Conservation (phyloP, 139 green algal genomes). For the Micractinium sp. region DNA sequence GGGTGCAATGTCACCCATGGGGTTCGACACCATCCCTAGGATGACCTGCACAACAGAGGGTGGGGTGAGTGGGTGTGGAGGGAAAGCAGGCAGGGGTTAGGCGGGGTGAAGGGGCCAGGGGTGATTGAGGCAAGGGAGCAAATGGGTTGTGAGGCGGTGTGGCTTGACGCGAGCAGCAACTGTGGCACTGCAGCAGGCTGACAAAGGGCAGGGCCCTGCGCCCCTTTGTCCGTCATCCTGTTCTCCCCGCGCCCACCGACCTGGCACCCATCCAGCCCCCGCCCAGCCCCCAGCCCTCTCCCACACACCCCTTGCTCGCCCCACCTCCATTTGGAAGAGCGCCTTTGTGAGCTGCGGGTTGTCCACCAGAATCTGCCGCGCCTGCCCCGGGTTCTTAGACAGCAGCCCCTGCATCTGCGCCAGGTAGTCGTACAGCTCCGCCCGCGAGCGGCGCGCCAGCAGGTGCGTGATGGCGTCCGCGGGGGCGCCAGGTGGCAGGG, state of each 20-base stretch:
- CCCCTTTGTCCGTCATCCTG: neutral
- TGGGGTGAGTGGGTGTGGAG: neutral
- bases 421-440: constrained; percentile 77
- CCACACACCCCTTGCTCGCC: neutral
- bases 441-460: constrained; percentile 58
- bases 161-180: neutral
- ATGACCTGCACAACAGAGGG: constrained; percentile 76
- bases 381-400: constrained; percentile 56
- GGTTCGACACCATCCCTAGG: constrained; percentile 79
- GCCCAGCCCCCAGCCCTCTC: neutral
- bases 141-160: neutral
- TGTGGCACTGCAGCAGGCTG: neutral
- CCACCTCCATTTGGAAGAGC: constrained; percentile 82
- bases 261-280: neutral
- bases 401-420: constrained; percentile 63
- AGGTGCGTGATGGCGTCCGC: constrained; percentile 33
- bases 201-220: no score
- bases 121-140: neutral
- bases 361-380: constrained; percentile 76
- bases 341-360: constrained; percentile 91
- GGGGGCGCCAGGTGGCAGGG: constrained; percentile 16
- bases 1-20: constrained; percentile 40
- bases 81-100: neutral
- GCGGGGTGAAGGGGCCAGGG: no score
- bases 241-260: neutral